A percentile compares a stretch with the other conserved stretches of the same genome.
Conservation (phyloP, 257 asterid species). For the Solanum bukasovii region DNA sequence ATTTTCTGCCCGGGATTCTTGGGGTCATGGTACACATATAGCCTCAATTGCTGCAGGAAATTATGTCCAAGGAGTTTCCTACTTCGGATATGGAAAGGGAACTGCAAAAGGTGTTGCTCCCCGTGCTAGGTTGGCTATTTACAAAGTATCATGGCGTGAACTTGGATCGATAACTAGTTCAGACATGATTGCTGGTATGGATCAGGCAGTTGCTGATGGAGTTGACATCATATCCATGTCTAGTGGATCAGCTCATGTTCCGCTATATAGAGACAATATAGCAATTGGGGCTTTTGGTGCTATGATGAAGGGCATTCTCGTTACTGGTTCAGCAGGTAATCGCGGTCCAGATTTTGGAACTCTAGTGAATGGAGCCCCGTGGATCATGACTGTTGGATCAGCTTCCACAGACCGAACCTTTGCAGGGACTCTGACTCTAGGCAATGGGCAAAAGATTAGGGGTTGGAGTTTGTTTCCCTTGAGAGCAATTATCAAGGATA, state of each 20-base stretch:
- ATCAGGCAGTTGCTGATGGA: slow-evolving; percentile 12
- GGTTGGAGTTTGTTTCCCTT: slow-evolving; percentile 25
- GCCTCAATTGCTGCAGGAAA: slow-evolving; percentile 2
- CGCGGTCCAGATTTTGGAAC: neutral
- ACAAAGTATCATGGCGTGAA: slow-evolving; percentile 4
- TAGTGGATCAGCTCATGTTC: neutral
- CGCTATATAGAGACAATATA: neutral
- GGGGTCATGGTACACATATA: slow-evolving; percentile 7
- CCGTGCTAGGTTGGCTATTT: slow-evolving; percentile 5
- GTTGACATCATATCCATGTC: neutral
- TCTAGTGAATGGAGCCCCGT: slow-evolving; percentile 25
- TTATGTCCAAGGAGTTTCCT: slow-evolving; percentile 1
- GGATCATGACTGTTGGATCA: slow-evolving; percentile 23
- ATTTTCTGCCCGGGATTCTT: slow-evolving; percentile 8
- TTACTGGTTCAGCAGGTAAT: slow-evolving; percentile 23
- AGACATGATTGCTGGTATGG: slow-evolving; percentile 11
- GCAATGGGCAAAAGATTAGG: slow-evolving; percentile 2
- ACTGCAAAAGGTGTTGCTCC: slow-evolving; percentile 12
- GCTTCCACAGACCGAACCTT: slow-evolving; percentile 9
- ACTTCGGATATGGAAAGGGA: slow-evolving; percentile 11
- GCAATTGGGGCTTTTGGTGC: slow-evolving; percentile 39
- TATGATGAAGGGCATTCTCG: slow-evolving; percentile 29
- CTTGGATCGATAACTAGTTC: neutral
- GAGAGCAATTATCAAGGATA: neutral
- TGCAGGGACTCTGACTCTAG: slow-evolving; percentile 18